phyloP scores from a whole-genome alignment of 225 moss, liverwort and hornwort species.

The Straminergon stramineum region DNA sequence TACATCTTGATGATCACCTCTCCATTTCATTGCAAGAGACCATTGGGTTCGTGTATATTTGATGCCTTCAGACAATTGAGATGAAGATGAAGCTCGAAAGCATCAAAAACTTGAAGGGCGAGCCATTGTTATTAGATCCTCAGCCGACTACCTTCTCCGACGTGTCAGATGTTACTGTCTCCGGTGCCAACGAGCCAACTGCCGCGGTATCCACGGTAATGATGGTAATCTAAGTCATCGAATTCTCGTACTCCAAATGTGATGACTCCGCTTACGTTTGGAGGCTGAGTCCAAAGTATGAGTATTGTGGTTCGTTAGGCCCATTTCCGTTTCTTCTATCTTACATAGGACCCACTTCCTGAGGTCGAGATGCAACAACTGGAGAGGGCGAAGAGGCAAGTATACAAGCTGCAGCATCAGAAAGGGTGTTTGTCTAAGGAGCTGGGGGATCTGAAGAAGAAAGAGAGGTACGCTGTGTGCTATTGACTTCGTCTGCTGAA shows the following conservation, averaged over 20 bases:
- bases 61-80: constrained; percentile 67
- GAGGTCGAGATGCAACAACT: constrained; percentile 30
- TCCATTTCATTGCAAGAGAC: not conserved
- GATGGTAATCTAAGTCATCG: not conserved
- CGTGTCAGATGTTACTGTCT: not conserved
- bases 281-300: not conserved
- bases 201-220: constrained; percentile 4
- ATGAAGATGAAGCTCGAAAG: constrained; percentile 79
- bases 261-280: not conserved
- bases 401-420: constrained; percentile 78
- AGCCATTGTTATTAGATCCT: constrained; percentile 6
- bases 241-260: not conserved
- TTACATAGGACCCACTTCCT: constrained; percentile 7
- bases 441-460: constrained; percentile 47
- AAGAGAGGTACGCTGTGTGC: constrained; percentile 42
- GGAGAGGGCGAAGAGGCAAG: constrained; percentile 72
- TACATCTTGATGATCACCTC: not conserved
- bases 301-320: not conserved
- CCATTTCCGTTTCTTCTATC: not conserved
- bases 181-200: constrained; percentile 10
- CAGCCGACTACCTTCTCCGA: not conserved
- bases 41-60: not conserved
- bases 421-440: constrained; percentile 70
- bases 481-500: not conserved
- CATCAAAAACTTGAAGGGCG: constrained; percentile 42